Percentiles rank a stretch among this genome's conserved stretches.
phyloP scores from a whole-genome alignment of 2,329 filamentous ascomycete species.

The Bisporella sp. region DNA sequence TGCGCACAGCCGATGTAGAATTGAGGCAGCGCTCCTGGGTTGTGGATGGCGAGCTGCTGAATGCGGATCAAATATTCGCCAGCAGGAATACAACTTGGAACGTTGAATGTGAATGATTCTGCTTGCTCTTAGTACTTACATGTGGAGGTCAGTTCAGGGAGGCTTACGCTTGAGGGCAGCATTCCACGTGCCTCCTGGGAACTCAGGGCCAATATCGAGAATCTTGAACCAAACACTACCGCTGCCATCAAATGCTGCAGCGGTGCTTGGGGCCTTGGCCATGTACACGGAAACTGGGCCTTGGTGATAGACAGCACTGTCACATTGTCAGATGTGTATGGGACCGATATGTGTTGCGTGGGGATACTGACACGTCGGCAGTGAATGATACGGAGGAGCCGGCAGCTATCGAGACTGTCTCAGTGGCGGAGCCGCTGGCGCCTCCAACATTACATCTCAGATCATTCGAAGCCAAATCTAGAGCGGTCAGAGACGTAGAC shows the following conservation, averaged over 20 bases:
- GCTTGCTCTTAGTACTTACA: neutral
- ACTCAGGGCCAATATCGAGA: slow-evolving; percentile 26
- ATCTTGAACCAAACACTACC: slow-evolving; percentile 33
- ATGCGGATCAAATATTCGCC: slow-evolving; percentile 25
- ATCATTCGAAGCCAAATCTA: slow-evolving; percentile 8
- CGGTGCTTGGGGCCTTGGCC: slow-evolving; percentile 30
- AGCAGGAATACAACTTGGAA: slow-evolving; percentile 20
- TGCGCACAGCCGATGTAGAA: slow-evolving; percentile 27
- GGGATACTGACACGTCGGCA: slow-evolving; percentile 29
- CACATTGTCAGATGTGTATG: slow-evolving; percentile 11
- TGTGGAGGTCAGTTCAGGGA: slow-evolving; percentile 1
- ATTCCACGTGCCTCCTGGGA: slow-evolving; percentile 19
- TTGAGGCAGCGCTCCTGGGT: slow-evolving; percentile 22
- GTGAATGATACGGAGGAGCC: slow-evolving; percentile 39
- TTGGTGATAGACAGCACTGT: slow-evolving; percentile 25
- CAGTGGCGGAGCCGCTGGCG: slow-evolving; percentile 8
- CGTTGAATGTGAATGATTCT: slow-evolving; percentile 24
- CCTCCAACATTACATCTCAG: slow-evolving; percentile 38
- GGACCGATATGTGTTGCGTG: neutral
- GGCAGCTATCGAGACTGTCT: slow-evolving; percentile 24
- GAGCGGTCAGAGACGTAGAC: neutral
- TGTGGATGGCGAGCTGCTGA: slow-evolving; percentile 25
- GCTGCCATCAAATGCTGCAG: slow-evolving; percentile 28
- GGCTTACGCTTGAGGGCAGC: slow-evolving; percentile 16
- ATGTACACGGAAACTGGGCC: slow-evolving; percentile 29